phyloP scores from a whole-genome alignment of 306 rosid species.

The Quercus rubra region DNA sequence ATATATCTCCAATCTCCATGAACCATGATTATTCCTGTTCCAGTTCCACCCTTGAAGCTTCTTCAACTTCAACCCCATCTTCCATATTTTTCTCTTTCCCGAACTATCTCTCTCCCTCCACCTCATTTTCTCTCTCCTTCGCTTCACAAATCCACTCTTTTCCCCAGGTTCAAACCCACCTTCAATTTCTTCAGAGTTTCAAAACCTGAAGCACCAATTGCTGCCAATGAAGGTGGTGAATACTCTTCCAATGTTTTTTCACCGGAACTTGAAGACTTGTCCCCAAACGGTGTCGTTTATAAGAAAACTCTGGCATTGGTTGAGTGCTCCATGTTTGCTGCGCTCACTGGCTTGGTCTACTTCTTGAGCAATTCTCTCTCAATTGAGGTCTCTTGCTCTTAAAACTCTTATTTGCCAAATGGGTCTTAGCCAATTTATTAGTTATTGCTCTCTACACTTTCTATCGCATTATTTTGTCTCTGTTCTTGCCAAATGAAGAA shows the following conservation, averaged over 20 bases:
- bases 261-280: conserved; percentile 52
- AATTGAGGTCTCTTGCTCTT: conserved; percentile 59
- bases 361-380: conserved; percentile 92
- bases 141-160: conserved; percentile 15
- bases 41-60: conserved; percentile 39
- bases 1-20: conserved; percentile 41
- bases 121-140: conserved; percentile 18
- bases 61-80: conserved; percentile 14
- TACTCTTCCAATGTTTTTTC: conserved; percentile 15
- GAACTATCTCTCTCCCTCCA: conserved; percentile 25
- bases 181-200: conserved; percentile 41
- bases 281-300: conserved; percentile 61
- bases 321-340: conserved; percentile 98
- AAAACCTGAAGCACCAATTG: conserved; percentile 19
- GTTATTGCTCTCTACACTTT: neutral
- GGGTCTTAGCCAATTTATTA: neutral
- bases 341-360: conserved; percentile 90
- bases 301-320: conserved; percentile 83
- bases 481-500: neutral
- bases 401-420: neutral
- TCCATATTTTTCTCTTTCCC: conserved; percentile 32
- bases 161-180: conserved; percentile 17
- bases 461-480: neutral
- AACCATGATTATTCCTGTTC: neutral
- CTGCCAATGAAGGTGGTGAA: conserved; percentile 31